phyloP scores from a whole-genome alignment of 192 early-diverging fungal genomes.

The Dispira parvispora region DNA sequence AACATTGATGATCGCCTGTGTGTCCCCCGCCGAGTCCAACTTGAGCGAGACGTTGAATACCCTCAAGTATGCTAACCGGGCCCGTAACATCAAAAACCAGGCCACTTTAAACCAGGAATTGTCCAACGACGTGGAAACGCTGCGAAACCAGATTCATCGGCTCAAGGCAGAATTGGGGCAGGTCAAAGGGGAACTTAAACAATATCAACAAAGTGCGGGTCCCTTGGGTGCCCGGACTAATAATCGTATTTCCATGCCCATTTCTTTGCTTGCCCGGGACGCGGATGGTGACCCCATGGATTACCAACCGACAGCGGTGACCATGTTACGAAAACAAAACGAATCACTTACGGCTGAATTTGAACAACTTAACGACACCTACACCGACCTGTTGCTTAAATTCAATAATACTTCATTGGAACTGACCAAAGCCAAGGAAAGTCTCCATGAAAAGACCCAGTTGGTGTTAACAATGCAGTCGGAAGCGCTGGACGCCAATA shows the following conservation, averaged over 20 bases:
- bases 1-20: slow-evolving; percentile 93
- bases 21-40: slow-evolving; percentile 71
- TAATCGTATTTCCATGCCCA: slow-evolving; percentile 13
- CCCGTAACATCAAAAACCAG: slow-evolving; percentile 88
- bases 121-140: slow-evolving; percentile 43
- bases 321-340: slow-evolving; percentile 15
- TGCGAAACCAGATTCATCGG: slow-evolving; percentile 43
- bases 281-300: slow-evolving; percentile 7
- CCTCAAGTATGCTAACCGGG: slow-evolving; percentile 88
- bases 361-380: slow-evolving; percentile 30
- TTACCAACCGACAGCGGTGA: neutral
- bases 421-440: slow-evolving; percentile 30
- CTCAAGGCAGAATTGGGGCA: slow-evolving; percentile 36
- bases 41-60: slow-evolving; percentile 87
- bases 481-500: neutral
- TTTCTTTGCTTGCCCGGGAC: slow-evolving; percentile 3
- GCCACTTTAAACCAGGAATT: slow-evolving; percentile 64
- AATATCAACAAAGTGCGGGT: slow-evolving; percentile 7
- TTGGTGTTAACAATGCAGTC: slow-evolving; percentile 20
- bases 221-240: slow-evolving; percentile 8
- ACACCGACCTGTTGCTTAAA: slow-evolving; percentile 34
- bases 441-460: slow-evolving; percentile 26
- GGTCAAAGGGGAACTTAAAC: slow-evolving; percentile 17
- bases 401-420: slow-evolving; percentile 32
- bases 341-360: slow-evolving; percentile 32